Percentiles rank a stretch among this genome's conserved stretches.
These are phyloP conservation scores for Cicer pinnatifidum DNA, from an alignment of 306 rosid genomes.

Conservation along the genomic window DNA sequence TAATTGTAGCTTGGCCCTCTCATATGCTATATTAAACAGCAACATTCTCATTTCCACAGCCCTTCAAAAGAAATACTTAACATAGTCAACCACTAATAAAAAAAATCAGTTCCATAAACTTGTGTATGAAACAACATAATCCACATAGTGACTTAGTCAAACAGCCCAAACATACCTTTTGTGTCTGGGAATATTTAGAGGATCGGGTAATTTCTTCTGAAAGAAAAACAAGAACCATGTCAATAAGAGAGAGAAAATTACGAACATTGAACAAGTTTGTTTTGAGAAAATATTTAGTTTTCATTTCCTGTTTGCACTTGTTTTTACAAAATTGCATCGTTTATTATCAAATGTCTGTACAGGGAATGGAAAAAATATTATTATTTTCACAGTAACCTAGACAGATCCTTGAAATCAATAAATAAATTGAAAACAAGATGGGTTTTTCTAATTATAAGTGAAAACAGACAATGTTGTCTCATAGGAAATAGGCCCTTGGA, in stretches of 20 bases:
- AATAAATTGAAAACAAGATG: not conserved
- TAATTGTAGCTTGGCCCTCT: constrained; percentile 74
- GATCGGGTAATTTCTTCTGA: constrained; percentile 52
- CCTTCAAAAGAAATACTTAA: constrained; percentile 56
- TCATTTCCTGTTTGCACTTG: not conserved
- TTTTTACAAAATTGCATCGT: not conserved
- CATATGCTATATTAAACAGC: constrained; percentile 58
- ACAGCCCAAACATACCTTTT: constrained; percentile 63
- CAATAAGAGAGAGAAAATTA: constrained; percentile 38
- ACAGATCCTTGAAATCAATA: not conserved
- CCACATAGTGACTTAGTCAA: constrained; percentile 26
- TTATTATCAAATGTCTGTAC: not conserved
- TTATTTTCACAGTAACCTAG: not conserved
- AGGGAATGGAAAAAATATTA: not conserved
- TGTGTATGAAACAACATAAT: constrained; percentile 30
- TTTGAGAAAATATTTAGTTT: constrained; percentile 4
- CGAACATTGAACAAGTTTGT: constrained; percentile 4
- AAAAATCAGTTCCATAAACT: constrained; percentile 41
- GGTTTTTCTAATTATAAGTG: not conserved
- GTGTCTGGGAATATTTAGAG: constrained; percentile 44
- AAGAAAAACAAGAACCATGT: constrained; percentile 46
- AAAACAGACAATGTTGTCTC: constrained; percentile 16
- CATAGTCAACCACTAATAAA: constrained; percentile 41
- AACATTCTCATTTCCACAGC: constrained; percentile 62
- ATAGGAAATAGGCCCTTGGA: not conserved